These are phyloP conservation scores for Claviceps citrina DNA, from an alignment of 2,329 filamentous ascomycete genomes.

Conservation along the genomic window DNA sequence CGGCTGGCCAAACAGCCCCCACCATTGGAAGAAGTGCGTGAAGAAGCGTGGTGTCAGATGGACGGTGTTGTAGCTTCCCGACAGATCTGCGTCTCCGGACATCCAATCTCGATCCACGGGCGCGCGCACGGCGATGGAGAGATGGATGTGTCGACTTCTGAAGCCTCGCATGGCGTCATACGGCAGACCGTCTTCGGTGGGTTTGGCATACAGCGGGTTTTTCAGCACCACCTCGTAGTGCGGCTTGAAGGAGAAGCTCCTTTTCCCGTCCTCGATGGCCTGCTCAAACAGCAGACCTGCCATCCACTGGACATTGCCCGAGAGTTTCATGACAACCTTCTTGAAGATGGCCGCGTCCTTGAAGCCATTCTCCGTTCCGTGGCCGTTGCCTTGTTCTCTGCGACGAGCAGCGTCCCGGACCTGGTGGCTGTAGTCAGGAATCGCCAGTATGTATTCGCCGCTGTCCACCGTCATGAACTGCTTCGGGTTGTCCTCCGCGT, in stretches of 20 bases:
- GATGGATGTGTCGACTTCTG: constrained; percentile 87
- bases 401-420: constrained; percentile 49
- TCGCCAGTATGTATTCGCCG: constrained; percentile 83
- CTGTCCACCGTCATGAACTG: constrained; percentile 93
- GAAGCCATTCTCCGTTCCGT: constrained; percentile 46
- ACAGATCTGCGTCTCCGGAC: constrained; percentile 56
- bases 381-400: constrained; percentile 40
- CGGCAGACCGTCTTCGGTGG: constrained; percentile 33
- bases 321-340: constrained; percentile 97
- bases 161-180: constrained; percentile 98
- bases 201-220: constrained; percentile 57
- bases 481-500: constrained; percentile 71
- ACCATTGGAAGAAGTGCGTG: constrained; percentile 96
- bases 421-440: constrained; percentile 85
- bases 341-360: constrained; percentile 78
- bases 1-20: constrained; percentile 86
- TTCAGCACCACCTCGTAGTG: constrained; percentile 86
- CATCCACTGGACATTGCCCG: constrained; percentile 86
- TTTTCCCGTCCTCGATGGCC: constrained; percentile 52
- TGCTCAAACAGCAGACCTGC: constrained; percentile 85
- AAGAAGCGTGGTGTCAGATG: constrained; percentile 93
- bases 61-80: constrained; percentile 88
- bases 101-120: constrained; percentile 80
- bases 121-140: constrained; percentile 81
- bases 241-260: constrained; percentile 78